A percentile compares a stretch with the other conserved stretches of the same genome.
Evolutionary conservation across 2,329 filamentous ascomycete species (phyloP).

Genomic region (Alternaria longipes): DNA sequence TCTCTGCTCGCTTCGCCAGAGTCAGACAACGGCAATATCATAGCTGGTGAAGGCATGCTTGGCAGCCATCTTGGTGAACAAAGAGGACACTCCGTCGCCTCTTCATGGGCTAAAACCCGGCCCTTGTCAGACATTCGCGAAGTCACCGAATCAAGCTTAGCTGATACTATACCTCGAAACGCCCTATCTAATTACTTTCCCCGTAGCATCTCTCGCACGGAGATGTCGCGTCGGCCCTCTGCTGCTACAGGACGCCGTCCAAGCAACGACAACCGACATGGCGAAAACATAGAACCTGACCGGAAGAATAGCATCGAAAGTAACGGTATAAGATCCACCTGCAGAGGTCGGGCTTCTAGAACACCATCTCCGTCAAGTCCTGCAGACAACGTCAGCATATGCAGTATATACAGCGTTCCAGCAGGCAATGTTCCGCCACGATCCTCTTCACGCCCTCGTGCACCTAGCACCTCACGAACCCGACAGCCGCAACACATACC

Average conservation of each 20-base stretch:
- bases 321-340: conserved; percentile 39
- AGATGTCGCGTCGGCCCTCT: conserved; percentile 46
- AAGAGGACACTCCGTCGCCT: conserved; percentile 33
- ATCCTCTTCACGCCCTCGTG: conserved; percentile 54
- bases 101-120: conserved; percentile 50
- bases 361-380: conserved; percentile 47
- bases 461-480: conserved; percentile 35
- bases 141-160: conserved; percentile 59
- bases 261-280: conserved; percentile 40
- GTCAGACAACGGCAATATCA: conserved; percentile 19
- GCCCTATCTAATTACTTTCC: conserved; percentile 33
- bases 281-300: conserved; percentile 41
- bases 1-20: conserved; percentile 22
- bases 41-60: conserved; percentile 38
- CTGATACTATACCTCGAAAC: conserved; percentile 48
- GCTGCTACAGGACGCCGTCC: conserved; percentile 41
- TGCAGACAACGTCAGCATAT: conserved; percentile 50
- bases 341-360: conserved; percentile 37
- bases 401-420: conserved; percentile 58
- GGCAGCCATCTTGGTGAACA: conserved; percentile 35
- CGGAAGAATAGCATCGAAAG: conserved; percentile 41
- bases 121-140: conserved; percentile 62
- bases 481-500: conserved; percentile 29
- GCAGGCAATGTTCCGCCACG: conserved; percentile 56
- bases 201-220: conserved; percentile 38